Base-by-base conservation (phyloP, 139 green algal species). In the Picochlorum sp. region DNA sequence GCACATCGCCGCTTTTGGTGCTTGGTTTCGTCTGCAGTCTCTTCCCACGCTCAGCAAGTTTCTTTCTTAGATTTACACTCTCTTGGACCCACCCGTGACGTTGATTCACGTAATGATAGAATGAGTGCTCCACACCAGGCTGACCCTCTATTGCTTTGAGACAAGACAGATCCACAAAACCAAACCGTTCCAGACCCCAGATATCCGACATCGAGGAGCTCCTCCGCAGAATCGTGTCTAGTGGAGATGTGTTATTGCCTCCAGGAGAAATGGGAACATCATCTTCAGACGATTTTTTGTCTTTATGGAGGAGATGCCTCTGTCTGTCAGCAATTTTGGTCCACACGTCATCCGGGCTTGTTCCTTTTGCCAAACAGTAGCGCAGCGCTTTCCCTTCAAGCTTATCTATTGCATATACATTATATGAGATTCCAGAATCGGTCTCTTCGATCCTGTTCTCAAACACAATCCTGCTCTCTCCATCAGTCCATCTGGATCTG, bases 141-240 rank as follows among this genome's bases (percentile, higher is more conserved):
- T 83, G 65, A 4, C 55, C 77, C 66, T 89, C 77, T 0, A 87
- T 33, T 5, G 79, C 66, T 70, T 85, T 69, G 22, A 89, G 63
- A 28, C 85, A 76, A 0, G 25, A 33, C 3, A 62, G 20, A 41
- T 87, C 78, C 3, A 64, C 57, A 20, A 89, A 45, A 6, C 81
- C 82, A 69, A 79, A 86, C n/a, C 67, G 62, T 47, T 74, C 73
- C 43, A 59, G 33, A 29, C 77, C 81, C 81, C 80, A 86, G 6
- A 55, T 47, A 47, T n/a, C 22, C 1, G 39, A 47, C 20, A 47
- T 16, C 20, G 20, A n/a, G 22, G 39, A 47, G 39, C 39, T 26
- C 10, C 22, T 47, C 22, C 9, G 20, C 39, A 47, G 22, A 20
- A 47, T 47, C 7, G 18, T n/a, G 22, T 47, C 39, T 6, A 47